Evolutionary conservation across 2,329 filamentous ascomycete species (phyloP).

Genomic region (Penicillium sp.): DNA sequence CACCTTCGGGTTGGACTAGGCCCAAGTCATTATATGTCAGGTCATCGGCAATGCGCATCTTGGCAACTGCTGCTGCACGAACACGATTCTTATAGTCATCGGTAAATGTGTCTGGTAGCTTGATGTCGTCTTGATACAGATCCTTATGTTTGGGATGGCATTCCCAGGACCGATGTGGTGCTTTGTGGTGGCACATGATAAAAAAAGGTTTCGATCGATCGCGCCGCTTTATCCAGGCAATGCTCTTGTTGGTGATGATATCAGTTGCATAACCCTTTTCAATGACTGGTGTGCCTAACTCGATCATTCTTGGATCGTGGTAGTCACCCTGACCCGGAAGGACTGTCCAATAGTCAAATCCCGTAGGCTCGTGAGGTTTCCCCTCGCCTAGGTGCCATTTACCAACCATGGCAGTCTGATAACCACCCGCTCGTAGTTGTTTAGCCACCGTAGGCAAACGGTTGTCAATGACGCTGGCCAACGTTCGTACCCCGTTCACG

Average conservation of each 20-base stretch:
- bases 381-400: constrained; percentile 56
- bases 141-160: constrained; percentile 47
- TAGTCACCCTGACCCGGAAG: constrained; percentile 52
- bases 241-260: constrained; percentile 50
- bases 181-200: constrained; percentile 56
- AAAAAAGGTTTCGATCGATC: constrained; percentile 45
- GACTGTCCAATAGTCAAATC: constrained; percentile 52
- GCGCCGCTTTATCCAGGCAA: constrained; percentile 39
- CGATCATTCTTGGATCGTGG: constrained; percentile 50
- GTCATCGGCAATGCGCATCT: constrained; percentile 50
- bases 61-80: constrained; percentile 47
- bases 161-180: constrained; percentile 53
- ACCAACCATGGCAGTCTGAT: constrained; percentile 51
- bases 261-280: constrained; percentile 49
- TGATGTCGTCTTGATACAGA: constrained; percentile 46
- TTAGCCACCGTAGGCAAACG: constrained; percentile 52
- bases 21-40: constrained; percentile 52
- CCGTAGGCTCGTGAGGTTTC: constrained; percentile 43
- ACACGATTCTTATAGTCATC: constrained; percentile 55
- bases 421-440: constrained; percentile 44
- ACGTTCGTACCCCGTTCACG: constrained; percentile 51
- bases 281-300: constrained; percentile 28
- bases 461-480: constrained; percentile 49
- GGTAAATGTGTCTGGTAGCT: constrained; percentile 49
- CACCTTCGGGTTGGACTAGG: constrained; percentile 51